These are phyloP conservation scores for Schizophyllum commune DNA, from an alignment of 1,284 basidiomycete species.

Conservation along the genomic window DNA sequence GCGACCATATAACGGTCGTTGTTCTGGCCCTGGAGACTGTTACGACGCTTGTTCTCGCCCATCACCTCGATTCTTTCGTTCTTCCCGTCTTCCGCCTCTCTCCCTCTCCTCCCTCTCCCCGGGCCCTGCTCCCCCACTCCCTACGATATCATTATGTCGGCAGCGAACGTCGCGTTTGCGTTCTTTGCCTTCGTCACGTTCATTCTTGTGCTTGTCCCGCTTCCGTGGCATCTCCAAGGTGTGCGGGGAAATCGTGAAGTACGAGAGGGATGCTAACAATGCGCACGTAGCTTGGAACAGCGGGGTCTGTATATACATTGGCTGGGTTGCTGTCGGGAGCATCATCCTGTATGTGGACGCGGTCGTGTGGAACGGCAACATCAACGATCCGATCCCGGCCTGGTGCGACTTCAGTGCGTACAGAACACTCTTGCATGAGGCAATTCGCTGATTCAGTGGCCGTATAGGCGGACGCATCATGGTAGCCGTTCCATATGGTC, in stretches of 20 bases:
- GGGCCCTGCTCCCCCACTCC: not conserved
- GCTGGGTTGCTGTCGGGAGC: slow-evolving; percentile 43
- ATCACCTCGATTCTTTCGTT: too few species aligned
- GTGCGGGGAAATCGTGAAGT: slow-evolving; percentile 4
- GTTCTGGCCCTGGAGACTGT: too few species aligned
- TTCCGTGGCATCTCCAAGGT: slow-evolving; percentile 38
- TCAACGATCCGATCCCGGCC: slow-evolving; percentile 25
- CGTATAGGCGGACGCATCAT: slow-evolving; percentile 30
- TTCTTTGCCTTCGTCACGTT: slow-evolving; percentile 34
- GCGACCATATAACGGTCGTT: too few species aligned
- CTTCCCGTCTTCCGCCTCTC: not conserved
- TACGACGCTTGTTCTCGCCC: too few species aligned
- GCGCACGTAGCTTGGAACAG: slow-evolving; percentile 48
- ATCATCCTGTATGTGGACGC: slow-evolving; percentile 44
- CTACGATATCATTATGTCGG: slow-evolving; percentile 11
- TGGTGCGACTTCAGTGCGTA: slow-evolving; percentile 47
- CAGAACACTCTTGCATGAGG: not conserved
- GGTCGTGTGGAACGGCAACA: slow-evolving; percentile 47
- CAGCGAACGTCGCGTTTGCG: slow-evolving; percentile 16
- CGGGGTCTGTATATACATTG: slow-evolving; percentile 48
- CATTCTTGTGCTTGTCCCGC: slow-evolving; percentile 32
- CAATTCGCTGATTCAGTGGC: slow-evolving; percentile 16
- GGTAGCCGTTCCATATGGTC: slow-evolving; percentile 34
- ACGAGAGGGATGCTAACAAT: slow-evolving; percentile 5
- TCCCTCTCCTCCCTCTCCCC: not conserved